Evolutionary conservation across 306 rosid genomes (phyloP), one percentile per base, ranked within the genome.

Genomic region (Sicyos baderoa): DNA sequence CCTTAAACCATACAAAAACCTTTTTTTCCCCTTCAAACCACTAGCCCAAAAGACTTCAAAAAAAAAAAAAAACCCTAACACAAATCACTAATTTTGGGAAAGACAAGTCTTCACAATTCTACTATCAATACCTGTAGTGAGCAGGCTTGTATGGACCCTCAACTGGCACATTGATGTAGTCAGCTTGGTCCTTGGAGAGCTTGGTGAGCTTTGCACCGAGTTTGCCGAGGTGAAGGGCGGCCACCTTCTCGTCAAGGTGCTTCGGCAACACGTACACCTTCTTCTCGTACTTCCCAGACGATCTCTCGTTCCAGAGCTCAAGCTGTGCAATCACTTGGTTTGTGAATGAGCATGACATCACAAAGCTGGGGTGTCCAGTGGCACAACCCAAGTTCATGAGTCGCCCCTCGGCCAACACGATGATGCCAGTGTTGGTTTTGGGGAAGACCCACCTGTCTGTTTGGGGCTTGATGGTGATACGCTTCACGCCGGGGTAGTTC

Each of bases 321-420:
- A 94, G 88, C 74, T 94, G 99, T 17, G 99, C 99, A 72, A 94
- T 94, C 42, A 94, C 97, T 58, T 94, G 99, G 84, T 94, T 94
- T 5, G 99, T 90, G 84, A 94, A 94, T 4, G 99, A 94, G 80
- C 99, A 94, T 3, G 99, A 94, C 99, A 94, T 94, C 71, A 94
- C 99, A 14, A 94, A 94, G 76, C 99, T 93, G 2, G 99, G 99
- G 84, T 94, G 99, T 1, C 99, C 99, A 0, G 99, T 93, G 62
- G 99, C 99, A 61, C 99, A 93, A 2, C 99, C 99, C 84, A 90
- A 79, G 91, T 94, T 94, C 99, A 94, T 94, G 77, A 93, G 84
- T 37, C 99, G 88, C 9, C 97, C 99, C 86, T 93, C 99, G 0
- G 99, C 99, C 90, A 93, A 75, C 11, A 93, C 82, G 35, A 94